phyloP scores from a whole-genome alignment of 176 grass and related monocot species.

The Chrysopogon serrulatus region DNA sequence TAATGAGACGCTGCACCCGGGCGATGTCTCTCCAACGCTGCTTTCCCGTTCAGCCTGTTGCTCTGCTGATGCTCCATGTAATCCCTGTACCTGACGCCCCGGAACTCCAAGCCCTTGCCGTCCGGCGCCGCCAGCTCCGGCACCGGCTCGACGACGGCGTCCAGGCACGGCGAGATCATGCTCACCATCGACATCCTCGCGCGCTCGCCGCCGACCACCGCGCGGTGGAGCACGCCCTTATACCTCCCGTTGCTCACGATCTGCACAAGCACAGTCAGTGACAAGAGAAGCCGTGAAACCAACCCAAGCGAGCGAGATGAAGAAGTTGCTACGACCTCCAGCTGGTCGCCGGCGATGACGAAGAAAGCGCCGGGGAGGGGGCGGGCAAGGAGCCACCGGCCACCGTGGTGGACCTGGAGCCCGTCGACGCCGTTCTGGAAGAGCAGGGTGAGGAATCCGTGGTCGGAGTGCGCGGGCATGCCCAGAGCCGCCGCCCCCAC shows the following conservation, averaged over 20 bases:
- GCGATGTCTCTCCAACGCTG: slow-evolving; percentile 42
- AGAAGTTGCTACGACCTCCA: slow-evolving; percentile 57
- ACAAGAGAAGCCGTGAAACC: not conserved
- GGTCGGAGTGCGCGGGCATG: slow-evolving; percentile 61
- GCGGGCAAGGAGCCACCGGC: slow-evolving; percentile 51
- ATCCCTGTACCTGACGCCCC: slow-evolving; percentile 51
- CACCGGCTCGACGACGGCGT: slow-evolving; percentile 51
- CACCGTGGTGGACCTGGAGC: slow-evolving; percentile 53
- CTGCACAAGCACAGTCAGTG: slow-evolving; percentile 3
- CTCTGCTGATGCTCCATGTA: slow-evolving; percentile 71
- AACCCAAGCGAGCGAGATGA: not conserved
- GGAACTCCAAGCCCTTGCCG: slow-evolving; percentile 27
- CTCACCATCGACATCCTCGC: slow-evolving; percentile 61
- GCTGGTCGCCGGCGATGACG: slow-evolving; percentile 71
- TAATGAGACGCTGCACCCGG: slow-evolving; percentile 11
- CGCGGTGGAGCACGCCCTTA: slow-evolving; percentile 59
- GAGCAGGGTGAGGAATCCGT: slow-evolving; percentile 67
- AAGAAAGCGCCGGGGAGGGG: slow-evolving; percentile 62
- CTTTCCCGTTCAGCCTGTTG: slow-evolving; percentile 42
- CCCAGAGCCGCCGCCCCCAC: slow-evolving; percentile 16
- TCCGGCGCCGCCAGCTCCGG: slow-evolving; percentile 37
- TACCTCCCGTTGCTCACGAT: slow-evolving; percentile 83
- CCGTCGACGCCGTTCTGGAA: slow-evolving; percentile 72
- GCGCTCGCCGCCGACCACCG: slow-evolving; percentile 33
- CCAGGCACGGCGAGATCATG: slow-evolving; percentile 49